A percentile compares a stretch with the other conserved stretches of the same genome.
Conservation (phyloP, 2,329 filamentous ascomycete species). For the Cladosporium phlei region DNA sequence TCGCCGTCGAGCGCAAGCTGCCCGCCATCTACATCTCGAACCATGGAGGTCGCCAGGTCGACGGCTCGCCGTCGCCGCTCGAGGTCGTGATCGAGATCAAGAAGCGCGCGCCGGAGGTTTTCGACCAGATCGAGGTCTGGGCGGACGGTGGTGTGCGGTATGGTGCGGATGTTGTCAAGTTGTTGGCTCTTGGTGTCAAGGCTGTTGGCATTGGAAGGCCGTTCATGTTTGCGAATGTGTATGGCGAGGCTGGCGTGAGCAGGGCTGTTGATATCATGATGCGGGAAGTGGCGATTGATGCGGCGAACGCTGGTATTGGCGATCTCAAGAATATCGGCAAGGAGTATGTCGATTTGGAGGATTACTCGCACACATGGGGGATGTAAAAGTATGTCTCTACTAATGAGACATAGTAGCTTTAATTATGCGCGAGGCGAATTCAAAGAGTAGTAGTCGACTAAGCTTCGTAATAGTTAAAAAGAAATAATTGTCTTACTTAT, state of each 20-base stretch:
- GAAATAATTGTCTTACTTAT: too few relatives aligned
- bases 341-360: too few relatives aligned
- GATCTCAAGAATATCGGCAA: too few relatives aligned
- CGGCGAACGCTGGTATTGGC: too few relatives aligned
- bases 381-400: too few relatives aligned
- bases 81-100: constrained; percentile 59
- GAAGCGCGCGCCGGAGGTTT: constrained; percentile 54
- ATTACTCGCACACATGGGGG: too few relatives aligned
- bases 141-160: constrained; percentile 61
- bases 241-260: constrained; percentile 51
- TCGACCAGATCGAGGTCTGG: constrained; percentile 50
- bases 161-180: constrained; percentile 66
- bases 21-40: constrained; percentile 69
- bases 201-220: constrained; percentile 59
- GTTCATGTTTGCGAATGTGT: constrained; percentile 56
- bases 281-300: too few relatives aligned
- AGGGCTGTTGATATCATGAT: constrained; percentile 41
- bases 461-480: too few relatives aligned
- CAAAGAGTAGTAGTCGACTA: too few relatives aligned
- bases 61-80: constrained; percentile 50
- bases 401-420: too few relatives aligned
- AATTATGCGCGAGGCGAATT: too few relatives aligned
- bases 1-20: constrained; percentile 55
- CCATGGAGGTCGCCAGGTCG: constrained; percentile 65
- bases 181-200: constrained; percentile 59